phyloP scores from a whole-genome alignment of 2,329 filamentous ascomycete species.

The Ophiostoma quercus region DNA sequence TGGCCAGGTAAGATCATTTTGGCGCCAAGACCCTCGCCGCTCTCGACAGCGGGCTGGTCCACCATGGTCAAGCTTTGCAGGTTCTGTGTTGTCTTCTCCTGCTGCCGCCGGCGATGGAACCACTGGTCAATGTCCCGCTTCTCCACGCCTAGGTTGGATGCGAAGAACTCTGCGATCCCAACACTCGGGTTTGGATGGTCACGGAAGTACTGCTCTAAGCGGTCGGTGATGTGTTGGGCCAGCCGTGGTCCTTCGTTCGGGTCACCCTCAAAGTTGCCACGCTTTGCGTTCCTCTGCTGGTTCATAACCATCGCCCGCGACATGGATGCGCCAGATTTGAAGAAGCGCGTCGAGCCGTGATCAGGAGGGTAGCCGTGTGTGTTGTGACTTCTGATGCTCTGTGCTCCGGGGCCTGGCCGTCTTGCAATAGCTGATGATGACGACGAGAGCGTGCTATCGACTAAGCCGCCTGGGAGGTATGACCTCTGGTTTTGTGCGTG shows the following conservation, averaged over 20 bases:
- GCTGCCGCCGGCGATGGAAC: constrained; percentile 51
- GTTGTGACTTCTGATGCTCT: constrained; percentile 2
- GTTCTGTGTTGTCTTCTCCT: constrained; percentile 43
- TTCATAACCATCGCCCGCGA: constrained; percentile 42
- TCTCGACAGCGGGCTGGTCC: constrained; percentile 31
- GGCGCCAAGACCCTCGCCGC: constrained; percentile 31
- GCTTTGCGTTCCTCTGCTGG: constrained; percentile 40
- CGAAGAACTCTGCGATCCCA: constrained; percentile 48
- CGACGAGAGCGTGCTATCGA: not conserved
- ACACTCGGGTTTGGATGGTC: constrained; percentile 45
- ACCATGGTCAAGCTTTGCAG: constrained; percentile 43
- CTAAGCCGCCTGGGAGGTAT: not conserved
- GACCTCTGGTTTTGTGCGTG: constrained; percentile 7
- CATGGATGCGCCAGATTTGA: constrained; percentile 9
- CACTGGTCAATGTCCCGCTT: constrained; percentile 47
- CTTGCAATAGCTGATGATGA: constrained; percentile 2
- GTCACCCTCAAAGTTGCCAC: constrained; percentile 36
- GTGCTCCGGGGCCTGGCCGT: not conserved
- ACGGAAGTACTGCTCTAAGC: constrained; percentile 51
- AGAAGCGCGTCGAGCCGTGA: constrained; percentile 21
- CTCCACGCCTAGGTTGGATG: constrained; percentile 51
- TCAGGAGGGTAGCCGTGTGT: constrained; percentile 23
- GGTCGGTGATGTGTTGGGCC: constrained; percentile 45
- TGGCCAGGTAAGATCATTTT: constrained; percentile 50
- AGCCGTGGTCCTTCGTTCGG: constrained; percentile 43